Evolutionary conservation across 2,329 filamentous ascomycete species (phyloP), one percentile per base, ranked within the genome.

Genomic region (Dactylonectria estremocensis): DNA sequence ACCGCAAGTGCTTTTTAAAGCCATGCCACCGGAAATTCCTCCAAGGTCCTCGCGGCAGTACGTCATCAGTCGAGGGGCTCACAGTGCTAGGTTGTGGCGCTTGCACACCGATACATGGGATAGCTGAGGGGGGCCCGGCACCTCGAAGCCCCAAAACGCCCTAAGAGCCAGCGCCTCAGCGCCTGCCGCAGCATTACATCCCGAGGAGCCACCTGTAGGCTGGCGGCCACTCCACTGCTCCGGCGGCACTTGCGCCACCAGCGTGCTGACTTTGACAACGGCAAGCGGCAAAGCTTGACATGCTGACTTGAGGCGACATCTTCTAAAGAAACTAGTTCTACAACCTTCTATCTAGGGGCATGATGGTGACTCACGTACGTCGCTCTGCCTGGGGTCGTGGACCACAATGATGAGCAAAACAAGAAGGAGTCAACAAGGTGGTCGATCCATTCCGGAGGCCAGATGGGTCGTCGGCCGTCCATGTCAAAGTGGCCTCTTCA

Each of bases 401-500:
- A 10, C n/a, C 16, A 16, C 54, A 16, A 31, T 66, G 61, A 63
- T 55, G 55, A 55, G 20, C 24, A 14, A 8, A 20, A 55, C 9
- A 43, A 50, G 54, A 55, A 35, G 43, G 59, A 18, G 37, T 54
- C 24, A 33, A 52, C 22, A 48, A 28, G 28, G 46, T 56, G 54
- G 33, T 45, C 10, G 46, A 43, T 59, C 28, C 35, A 45, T 61
- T 45, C 53, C 52, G 22, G 58, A 45, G 58, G 58, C 52, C 46
- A 66, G 60, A 49, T 20, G 31, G 22, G 55, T 45, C 40, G 20
- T 46, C 43, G n/a, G 20, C 10, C 37, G 43, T 50, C 7, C 52
- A 57, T 66, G 40, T 18, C 24, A 58, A 74, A 68, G 71, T 74
- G 73, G 68, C 73, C 64, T 70, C 66, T 74, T 64, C 49, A 61